Evolutionary conservation across 805 yeast genomes (phyloP).

Genomic region (Ogataea methylovora): DNA sequence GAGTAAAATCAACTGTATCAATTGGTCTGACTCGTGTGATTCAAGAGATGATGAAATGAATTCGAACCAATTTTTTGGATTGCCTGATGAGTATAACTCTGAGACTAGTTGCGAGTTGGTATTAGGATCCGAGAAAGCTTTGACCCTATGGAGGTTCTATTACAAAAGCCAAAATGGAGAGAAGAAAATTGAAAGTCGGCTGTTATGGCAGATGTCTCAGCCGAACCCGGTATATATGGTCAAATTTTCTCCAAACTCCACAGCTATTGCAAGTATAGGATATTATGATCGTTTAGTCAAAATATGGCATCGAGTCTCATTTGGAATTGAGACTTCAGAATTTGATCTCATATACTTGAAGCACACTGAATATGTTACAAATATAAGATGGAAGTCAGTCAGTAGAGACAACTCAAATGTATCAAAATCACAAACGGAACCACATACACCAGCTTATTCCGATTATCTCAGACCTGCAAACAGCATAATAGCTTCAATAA

Average conservation of each 20-base stretch:
- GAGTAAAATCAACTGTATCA: constrained; percentile 20
- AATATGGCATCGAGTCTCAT: constrained; percentile 70
- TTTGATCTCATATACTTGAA: constrained; percentile 64
- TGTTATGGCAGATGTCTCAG: constrained; percentile 44
- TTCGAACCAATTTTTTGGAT: constrained; percentile 19
- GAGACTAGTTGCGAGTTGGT: constrained; percentile 44
- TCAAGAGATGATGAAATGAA: constrained; percentile 17
- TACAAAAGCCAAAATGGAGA: constrained; percentile 14
- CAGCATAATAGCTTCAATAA: constrained; percentile 17
- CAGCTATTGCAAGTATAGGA: constrained; percentile 57
- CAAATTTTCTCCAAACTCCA: constrained; percentile 59
- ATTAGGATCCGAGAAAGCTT: constrained; percentile 43
- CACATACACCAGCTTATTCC: constrained; percentile 4
- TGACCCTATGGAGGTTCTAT: constrained; percentile 47
- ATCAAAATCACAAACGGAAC: neutral
- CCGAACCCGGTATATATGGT: constrained; percentile 54
- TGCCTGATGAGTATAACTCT: constrained; percentile 27
- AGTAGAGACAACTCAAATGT: constrained; percentile 2
- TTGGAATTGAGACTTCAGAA: constrained; percentile 51
- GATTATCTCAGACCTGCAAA: constrained; percentile 20
- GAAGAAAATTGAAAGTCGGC: constrained; percentile 11
- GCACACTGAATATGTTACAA: constrained; percentile 54
- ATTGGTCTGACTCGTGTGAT: constrained; percentile 29
- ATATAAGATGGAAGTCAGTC: constrained; percentile 47
- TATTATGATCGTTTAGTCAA: constrained; percentile 61